These are phyloP conservation scores for Kwoniella newhampshirensis DNA, from an alignment of 768 basidiomycete species.

Conservation along the genomic window DNA sequence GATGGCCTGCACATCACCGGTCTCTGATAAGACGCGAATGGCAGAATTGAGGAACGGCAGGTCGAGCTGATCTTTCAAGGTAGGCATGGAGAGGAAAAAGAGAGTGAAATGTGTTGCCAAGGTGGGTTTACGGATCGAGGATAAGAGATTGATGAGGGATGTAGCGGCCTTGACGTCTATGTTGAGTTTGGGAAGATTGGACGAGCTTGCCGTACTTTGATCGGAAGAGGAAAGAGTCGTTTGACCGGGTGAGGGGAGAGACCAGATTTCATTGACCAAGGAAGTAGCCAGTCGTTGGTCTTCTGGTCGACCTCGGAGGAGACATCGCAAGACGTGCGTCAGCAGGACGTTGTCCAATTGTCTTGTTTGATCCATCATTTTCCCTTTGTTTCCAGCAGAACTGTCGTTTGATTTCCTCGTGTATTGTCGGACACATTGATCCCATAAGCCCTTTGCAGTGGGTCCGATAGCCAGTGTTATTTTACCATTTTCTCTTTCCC, in stretches of 20 bases:
- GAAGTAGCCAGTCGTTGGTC: slow-evolving; percentile 7
- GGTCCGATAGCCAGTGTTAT: slow-evolving; percentile 15
- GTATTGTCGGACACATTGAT: slow-evolving; percentile 23
- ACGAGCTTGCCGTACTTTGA: neutral
- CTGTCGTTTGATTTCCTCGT: neutral
- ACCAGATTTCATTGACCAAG: slow-evolving; percentile 13
- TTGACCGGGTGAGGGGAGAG: slow-evolving; percentile 14
- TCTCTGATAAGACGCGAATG: slow-evolving; percentile 27
- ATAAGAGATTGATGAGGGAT: slow-evolving; percentile 29
- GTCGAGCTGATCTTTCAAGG: slow-evolving; percentile 18
- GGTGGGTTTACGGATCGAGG: slow-evolving; percentile 12
- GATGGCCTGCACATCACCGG: slow-evolving; percentile 29
- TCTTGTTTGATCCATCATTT: neutral
- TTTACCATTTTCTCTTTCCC: neutral
- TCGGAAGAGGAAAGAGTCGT: slow-evolving; percentile 1
- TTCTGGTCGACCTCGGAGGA: slow-evolving; percentile 18
- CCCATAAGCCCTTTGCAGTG: slow-evolving; percentile 25
- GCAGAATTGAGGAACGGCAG: slow-evolving; percentile 19
- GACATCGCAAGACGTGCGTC: slow-evolving; percentile 5
- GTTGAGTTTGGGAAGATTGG: slow-evolving; percentile 20
- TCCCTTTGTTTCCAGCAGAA: neutral
- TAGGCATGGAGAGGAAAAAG: slow-evolving; percentile 22
- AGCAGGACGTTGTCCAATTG: slow-evolving; percentile 14
- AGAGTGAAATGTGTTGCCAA: slow-evolving; percentile 34
- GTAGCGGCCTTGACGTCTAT: slow-evolving; percentile 35